Base-by-base conservation (phyloP, 176 grass and related monocot species). In the Rhynchospora tenuis region DNA sequence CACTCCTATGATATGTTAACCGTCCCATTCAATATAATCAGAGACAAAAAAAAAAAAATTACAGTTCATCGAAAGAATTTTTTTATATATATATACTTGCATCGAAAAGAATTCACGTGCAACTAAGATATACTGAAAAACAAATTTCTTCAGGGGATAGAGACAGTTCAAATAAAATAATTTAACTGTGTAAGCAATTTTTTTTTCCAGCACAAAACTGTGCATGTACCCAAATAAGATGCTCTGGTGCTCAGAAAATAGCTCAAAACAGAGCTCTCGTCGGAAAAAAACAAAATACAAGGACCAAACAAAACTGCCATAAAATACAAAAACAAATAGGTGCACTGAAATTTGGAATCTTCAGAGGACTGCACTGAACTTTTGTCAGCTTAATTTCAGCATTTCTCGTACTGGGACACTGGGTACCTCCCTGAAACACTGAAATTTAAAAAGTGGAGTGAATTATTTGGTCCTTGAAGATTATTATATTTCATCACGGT, bases 321-420 rank as follows among this genome's bases (percentile, higher is more conserved):
- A 45, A 65, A 65, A 81, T 63, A 81, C 79, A 47, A 50, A 27
- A 81, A 81, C 42, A 24, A 81, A 65, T 50, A 80, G 51, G 11
- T 22, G 55, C 64, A 72, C 28, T 59, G n/a, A 43, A 85, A 76
- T 77, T 59, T 85, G 69, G 83, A 85, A 85, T 85, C 69, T 77
- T 85, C 8, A 59, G 44, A 84, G 67, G 46, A 45, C 82, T 84
- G 28, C 27, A 42, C 64, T 71, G 29, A 60, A 46, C 46, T 72
- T 73, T 84, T 73, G 82, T 84, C 83, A 85, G 83, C 83, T 85
- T 7, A 85, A 59, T 47, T 26, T 63, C 46, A 76, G 64, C 69
- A 47, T 62, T 43, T 74, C 47, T 77, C 38, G 47, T 81, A 59
- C 58, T 55, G 22, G 3, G 55, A 26, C 64, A 59, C 58, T 55